These are phyloP conservation scores for Zelopaecilomyces penicillatus DNA, from an alignment of 2,329 filamentous ascomycete species.

Conservation along the genomic window DNA sequence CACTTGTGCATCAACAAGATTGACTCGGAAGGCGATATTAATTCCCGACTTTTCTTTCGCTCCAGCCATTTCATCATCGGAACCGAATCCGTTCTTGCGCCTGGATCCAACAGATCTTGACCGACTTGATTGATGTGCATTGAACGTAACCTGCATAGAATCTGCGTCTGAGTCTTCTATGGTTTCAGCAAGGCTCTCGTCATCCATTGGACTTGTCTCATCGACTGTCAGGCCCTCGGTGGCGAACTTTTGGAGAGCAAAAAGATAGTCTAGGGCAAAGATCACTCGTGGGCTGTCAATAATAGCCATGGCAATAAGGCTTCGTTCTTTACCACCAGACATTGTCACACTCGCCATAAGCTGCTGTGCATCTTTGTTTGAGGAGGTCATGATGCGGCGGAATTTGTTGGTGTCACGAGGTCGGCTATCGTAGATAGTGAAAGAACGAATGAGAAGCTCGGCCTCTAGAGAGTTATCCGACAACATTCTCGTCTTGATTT, in stretches of 20 bases:
- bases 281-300: slow-evolving; percentile 93
- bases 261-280: slow-evolving; percentile 90
- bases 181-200: slow-evolving; percentile 47
- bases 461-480: slow-evolving; percentile 87
- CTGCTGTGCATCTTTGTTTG: slow-evolving; percentile 91
- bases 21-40: slow-evolving; percentile 79
- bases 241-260: slow-evolving; percentile 79
- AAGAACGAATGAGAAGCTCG: slow-evolving; percentile 86
- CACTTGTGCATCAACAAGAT: slow-evolving; percentile 91
- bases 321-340: slow-evolving; percentile 72
- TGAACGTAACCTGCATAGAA: slow-evolving; percentile 42
- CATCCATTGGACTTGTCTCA: slow-evolving; percentile 44
- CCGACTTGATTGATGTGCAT: slow-evolving; percentile 23
- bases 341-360: slow-evolving; percentile 97
- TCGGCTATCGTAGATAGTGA: slow-evolving; percentile 91
- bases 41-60: slow-evolving; percentile 36
- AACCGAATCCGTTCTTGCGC: slow-evolving; percentile 14
- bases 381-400: slow-evolving; percentile 94
- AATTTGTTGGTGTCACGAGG: slow-evolving; percentile 87
- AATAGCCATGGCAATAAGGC: slow-evolving; percentile 82
- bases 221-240: slow-evolving; percentile 57
- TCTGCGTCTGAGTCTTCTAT: slow-evolving; percentile 52
- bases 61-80: slow-evolving; percentile 8
- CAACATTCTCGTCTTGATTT: slow-evolving; percentile 84
- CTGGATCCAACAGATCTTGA: slow-evolving; percentile 19